Evolutionary conservation across 1,284 basidiomycete species (phyloP), one percentile per base, ranked within the genome.

Genomic region (Flammula alnicola): DNA sequence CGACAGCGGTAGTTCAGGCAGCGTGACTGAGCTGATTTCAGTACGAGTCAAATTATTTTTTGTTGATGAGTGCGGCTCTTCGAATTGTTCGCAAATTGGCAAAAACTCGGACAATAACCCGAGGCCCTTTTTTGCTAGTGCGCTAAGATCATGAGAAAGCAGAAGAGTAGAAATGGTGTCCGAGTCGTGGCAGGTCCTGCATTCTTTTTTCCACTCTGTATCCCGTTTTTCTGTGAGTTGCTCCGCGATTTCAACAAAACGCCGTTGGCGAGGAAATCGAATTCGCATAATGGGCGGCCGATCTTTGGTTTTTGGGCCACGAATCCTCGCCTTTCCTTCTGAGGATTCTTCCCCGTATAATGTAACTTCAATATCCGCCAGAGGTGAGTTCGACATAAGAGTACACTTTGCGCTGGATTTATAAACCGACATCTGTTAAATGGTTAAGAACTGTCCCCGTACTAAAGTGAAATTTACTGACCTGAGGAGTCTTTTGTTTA

Each of bases 301-400:
- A 4, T 26, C 20, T 10, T 39, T 39, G 5, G 12, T 29, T 49
- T 45, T 54, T 42, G 26, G 50, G 45, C 31, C 52, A 42, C 22
- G 46, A 35, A 38, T 49, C 44, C 30, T 47, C 52, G 14, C 43
- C 44, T 42, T 20, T 12, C 14, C 42, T 23, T 27, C 31, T 26
- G 26, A 55, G 31, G 26, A 53, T 56, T 19, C 62, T 61, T 33
- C 32, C 29, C 12, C 25, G 29, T 47, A 30, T 42, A 74, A 61
- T 17, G 74, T 52, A 11, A 79, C 49, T 54, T 83, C 79, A 26
- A 83, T 65, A 50, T 83, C 80, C 12, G 71, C 78, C 19, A 58
- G 65, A 23, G 80, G 76, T n/a, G 67, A 63, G 51, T 84, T 83
- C 3, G 75, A 70, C 80, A 83, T 82, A 16, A 83, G 64, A 4